These are phyloP conservation scores for Phytophthora podocarpi DNA, from an alignment of 352 stramenopile genomes.

Conservation along the genomic window DNA sequence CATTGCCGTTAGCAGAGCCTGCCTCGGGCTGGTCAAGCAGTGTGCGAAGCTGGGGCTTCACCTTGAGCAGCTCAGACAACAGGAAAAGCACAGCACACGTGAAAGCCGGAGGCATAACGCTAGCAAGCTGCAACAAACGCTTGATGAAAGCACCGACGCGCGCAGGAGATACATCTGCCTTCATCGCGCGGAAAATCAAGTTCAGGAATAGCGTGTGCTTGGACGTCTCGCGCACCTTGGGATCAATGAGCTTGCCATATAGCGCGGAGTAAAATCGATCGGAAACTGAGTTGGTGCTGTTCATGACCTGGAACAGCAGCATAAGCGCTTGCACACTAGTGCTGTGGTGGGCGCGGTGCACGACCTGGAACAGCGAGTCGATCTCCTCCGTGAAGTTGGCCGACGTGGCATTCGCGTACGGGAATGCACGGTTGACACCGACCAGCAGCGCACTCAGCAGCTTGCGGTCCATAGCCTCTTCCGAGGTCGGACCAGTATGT, in stretches of 20 bases:
- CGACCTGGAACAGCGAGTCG: constrained; percentile 81
- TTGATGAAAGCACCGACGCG: constrained; percentile 95
- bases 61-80: constrained; percentile 93
- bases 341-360: constrained; percentile 85
- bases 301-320: constrained; percentile 94
- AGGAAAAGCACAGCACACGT: constrained; percentile 95
- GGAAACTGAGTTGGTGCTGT: constrained; percentile 85
- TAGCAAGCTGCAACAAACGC: constrained; percentile 88
- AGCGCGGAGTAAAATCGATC: constrained; percentile 98
- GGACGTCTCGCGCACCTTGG: constrained; percentile 89
- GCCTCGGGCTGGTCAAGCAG: constrained; percentile 72
- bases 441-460: constrained; percentile 96
- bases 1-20: constrained; percentile 3
- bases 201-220: constrained; percentile 98
- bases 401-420: constrained; percentile 88
- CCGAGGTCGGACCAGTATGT: constrained; percentile 24
- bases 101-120: constrained; percentile 86
- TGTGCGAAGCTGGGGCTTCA: constrained; percentile 76
- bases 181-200: constrained; percentile 97
- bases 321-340: constrained; percentile 98
- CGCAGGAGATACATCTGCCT: constrained; percentile 89
- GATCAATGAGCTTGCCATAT: constrained; percentile 94
- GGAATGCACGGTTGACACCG: constrained; percentile 98
- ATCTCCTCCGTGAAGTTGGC: constrained; percentile 78
- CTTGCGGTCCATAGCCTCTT: constrained; percentile 89